These are phyloP conservation scores for Butyriboletus loyo DNA, from an alignment of 768 basidiomycete genomes.

Conservation along the genomic window DNA sequence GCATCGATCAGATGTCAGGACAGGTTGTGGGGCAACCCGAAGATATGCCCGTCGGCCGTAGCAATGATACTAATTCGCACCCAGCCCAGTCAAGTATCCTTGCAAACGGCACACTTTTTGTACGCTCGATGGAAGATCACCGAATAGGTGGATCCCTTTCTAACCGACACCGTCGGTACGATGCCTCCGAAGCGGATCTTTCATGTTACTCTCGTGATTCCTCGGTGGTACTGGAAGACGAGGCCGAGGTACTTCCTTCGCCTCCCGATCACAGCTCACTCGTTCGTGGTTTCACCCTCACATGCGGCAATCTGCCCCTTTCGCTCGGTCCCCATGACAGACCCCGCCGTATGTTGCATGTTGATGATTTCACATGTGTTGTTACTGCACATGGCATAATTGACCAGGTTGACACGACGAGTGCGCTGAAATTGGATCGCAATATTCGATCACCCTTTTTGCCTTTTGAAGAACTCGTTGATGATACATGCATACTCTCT, in stretches of 20 bases:
- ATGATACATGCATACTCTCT: slow-evolving; percentile 42
- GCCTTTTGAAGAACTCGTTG: slow-evolving; percentile 33
- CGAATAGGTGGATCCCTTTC: not conserved
- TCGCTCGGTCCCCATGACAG: slow-evolving; percentile 35
- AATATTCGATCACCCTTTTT: slow-evolving; percentile 20
- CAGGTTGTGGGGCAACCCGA: not conserved
- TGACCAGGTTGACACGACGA: slow-evolving; percentile 25
- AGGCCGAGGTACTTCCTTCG: not conserved
- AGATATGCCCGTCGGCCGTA: not conserved
- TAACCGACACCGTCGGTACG: not conserved
- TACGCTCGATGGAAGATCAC: not conserved
- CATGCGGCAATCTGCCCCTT: slow-evolving; percentile 6
- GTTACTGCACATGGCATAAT: slow-evolving; percentile 42
- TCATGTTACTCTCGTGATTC: not conserved
- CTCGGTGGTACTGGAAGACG: not conserved
- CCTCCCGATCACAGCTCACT: not conserved
- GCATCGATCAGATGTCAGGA: not conserved
- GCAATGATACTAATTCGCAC: not conserved
- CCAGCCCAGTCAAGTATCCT: not conserved
- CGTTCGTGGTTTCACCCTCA: not conserved
- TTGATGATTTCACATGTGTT: slow-evolving; percentile 17
- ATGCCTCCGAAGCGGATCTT: not conserved
- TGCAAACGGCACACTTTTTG: not conserved
- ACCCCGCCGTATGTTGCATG: slow-evolving; percentile 37
- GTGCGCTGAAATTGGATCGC: slow-evolving; percentile 13